phyloP scores from a whole-genome alignment of 2,329 filamentous ascomycete genomes.

The Botryotinia calthae region DNA sequence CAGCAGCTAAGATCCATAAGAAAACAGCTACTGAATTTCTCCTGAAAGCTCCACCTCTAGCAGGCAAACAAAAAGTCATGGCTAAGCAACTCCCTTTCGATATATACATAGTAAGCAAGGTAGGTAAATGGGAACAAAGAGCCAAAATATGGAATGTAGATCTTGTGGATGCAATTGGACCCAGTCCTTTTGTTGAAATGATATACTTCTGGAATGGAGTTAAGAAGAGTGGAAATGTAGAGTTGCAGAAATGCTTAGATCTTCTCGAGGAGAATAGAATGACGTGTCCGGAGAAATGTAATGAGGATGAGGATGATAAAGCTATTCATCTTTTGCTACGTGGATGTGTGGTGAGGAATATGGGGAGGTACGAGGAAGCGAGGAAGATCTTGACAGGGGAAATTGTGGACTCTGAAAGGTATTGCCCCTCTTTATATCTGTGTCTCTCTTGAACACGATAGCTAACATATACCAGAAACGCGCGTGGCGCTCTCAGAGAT shows the following conservation, averaged over 20 bases:
- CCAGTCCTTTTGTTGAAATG: constrained; percentile 85
- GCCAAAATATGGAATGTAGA: constrained; percentile 64
- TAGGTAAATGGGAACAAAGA: constrained; percentile 83
- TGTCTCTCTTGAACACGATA: constrained; percentile 13
- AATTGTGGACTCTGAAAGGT: constrained; percentile 65
- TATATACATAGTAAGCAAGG: constrained; percentile 76
- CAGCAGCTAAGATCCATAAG: constrained; percentile 56
- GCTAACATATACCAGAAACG: constrained; percentile 41
- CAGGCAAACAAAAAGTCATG: constrained; percentile 88
- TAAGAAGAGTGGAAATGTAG: constrained; percentile 68
- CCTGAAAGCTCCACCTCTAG: constrained; percentile 66
- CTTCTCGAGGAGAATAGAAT: constrained; percentile 66
- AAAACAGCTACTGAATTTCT: constrained; percentile 67
- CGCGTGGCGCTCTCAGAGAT: constrained; percentile 60
- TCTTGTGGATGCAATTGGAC: constrained; percentile 76
- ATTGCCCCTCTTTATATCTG: constrained; percentile 31
- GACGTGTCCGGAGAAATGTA: constrained; percentile 46
- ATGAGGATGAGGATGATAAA: constrained; percentile 56
- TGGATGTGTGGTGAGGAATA: constrained; percentile 62
- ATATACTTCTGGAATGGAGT: constrained; percentile 89
- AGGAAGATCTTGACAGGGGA: constrained; percentile 59
- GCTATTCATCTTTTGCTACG: constrained; percentile 66
- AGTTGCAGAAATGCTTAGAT: constrained; percentile 62
- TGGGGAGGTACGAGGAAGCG: constrained; percentile 63
- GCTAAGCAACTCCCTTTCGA: constrained; percentile 87